Conservation (phyloP, 75 land plant species). For the Isoetes taiwanensis region DNA sequence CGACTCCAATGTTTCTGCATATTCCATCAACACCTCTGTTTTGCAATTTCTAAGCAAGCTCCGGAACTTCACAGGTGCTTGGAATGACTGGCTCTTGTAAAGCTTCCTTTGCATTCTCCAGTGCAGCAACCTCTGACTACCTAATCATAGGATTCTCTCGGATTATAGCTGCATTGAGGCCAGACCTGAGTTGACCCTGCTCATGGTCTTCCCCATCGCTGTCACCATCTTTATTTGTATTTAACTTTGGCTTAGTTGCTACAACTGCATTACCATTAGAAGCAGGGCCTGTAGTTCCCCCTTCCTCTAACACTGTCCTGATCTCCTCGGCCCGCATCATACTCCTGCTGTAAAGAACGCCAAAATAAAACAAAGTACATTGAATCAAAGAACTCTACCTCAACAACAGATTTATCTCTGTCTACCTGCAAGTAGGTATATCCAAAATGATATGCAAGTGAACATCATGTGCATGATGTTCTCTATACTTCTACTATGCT, state of each 20-base stretch:
- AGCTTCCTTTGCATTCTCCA: constrained; percentile 96
- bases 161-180: constrained; percentile 83
- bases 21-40: no score
- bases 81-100: constrained; percentile 95
- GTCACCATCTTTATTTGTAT: no score
- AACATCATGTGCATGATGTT: no score
- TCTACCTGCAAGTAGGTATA: no score
- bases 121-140: constrained; percentile 94
- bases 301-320: constrained; percentile 79
- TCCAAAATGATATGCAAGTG: no score
- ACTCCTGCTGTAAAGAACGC: no score
- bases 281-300: constrained; percentile 32
- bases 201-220: constrained; percentile 87
- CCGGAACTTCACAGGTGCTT: constrained; percentile 99
- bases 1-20: no score
- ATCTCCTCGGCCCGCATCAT: constrained; percentile 99
- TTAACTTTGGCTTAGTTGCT: constrained; percentile 65
- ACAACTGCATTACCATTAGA: constrained; percentile 80
- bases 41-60: no score
- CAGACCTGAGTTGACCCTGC: constrained; percentile 75
- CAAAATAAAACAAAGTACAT: no score
- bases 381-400: no score
- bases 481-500: no score
- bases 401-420: no score
- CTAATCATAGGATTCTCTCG: constrained; percentile 87